These are phyloP conservation scores for Xylaria sp. DNA, from an alignment of 495 filamentous ascomycete genomes.

Conservation along the genomic window DNA sequence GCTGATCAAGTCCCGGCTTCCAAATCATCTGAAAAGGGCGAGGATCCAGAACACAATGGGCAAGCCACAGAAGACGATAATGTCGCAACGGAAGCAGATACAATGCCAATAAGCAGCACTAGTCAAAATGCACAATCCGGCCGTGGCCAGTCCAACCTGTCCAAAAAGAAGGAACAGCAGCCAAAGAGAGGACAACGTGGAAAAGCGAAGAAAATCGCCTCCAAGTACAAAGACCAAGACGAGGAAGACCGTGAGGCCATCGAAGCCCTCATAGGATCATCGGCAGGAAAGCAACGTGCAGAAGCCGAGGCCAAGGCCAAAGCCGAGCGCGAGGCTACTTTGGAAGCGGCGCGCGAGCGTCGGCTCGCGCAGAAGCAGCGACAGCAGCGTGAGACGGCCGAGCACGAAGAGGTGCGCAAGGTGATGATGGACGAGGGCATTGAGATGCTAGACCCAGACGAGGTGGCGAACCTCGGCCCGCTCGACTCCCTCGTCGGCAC, in stretches of 20 bases:
- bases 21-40: slow-evolving; percentile 24
- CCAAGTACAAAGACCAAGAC: slow-evolving; percentile 94
- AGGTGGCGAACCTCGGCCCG: slow-evolving; percentile 64
- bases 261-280: slow-evolving; percentile 79
- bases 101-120: slow-evolving; percentile 26
- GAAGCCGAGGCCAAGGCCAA: slow-evolving; percentile 61
- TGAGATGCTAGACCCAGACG: slow-evolving; percentile 55
- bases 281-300: slow-evolving; percentile 60
- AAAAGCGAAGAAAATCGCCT: slow-evolving; percentile 86
- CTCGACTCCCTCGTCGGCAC: slow-evolving; percentile 80
- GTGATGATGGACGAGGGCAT: slow-evolving; percentile 59
- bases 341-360: slow-evolving; percentile 70
- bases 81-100: slow-evolving; percentile 31
- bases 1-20: slow-evolving; percentile 30
- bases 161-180: slow-evolving; percentile 48
- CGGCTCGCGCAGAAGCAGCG: slow-evolving; percentile 80
- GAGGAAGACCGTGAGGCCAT: slow-evolving; percentile 88
- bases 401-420: slow-evolving; percentile 70
- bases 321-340: slow-evolving; percentile 63
- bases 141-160: slow-evolving; percentile 34
- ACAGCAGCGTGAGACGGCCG: slow-evolving; percentile 64
- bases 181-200: slow-evolving; percentile 77
- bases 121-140: slow-evolving; percentile 33
- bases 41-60: slow-evolving; percentile 30
- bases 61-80: slow-evolving; percentile 34